A percentile compares a stretch with the other conserved stretches of the same genome.
Evolutionary conservation across 306 rosid species (phyloP).

Genomic region (Astragalus glycyphyllos): DNA sequence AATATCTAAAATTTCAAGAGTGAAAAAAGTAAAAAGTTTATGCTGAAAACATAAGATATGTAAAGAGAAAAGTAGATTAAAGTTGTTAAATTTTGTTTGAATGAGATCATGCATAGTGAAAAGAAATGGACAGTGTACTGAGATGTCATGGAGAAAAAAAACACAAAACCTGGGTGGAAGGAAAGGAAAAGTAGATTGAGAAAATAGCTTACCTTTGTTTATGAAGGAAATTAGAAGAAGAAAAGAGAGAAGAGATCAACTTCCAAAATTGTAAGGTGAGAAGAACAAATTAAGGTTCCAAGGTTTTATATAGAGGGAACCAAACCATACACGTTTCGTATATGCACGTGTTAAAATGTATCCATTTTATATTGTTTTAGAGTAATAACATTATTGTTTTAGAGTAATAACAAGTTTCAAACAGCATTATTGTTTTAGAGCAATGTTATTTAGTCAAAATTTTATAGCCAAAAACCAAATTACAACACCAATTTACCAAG

Average conservation of each 20-base stretch:
- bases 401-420: too few relatives aligned
- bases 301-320: constrained; percentile 19
- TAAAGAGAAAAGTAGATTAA: neutral
- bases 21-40: constrained; percentile 1
- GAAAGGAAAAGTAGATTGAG: constrained; percentile 12
- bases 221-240: too few relatives aligned
- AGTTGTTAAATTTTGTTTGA: too few relatives aligned
- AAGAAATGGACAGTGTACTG: neutral
- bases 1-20: neutral
- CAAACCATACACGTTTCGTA: constrained; percentile 43
- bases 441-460: too few relatives aligned
- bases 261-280: constrained; percentile 4
- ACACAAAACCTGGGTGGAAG: neutral
- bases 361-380: neutral
- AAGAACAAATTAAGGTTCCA: constrained; percentile 4
- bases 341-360: constrained; percentile 50
- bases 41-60: neutral
- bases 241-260: neutral
- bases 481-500: too few relatives aligned
- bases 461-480: too few relatives aligned
- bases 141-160: neutral
- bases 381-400: too few relatives aligned
- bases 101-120: too few relatives aligned
- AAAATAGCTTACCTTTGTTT: constrained; percentile 36
- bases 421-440: too few relatives aligned